Evolutionary conservation across 2,329 filamentous ascomycete genomes (phyloP).

Genomic region (Arthrobotrys iridis): DNA sequence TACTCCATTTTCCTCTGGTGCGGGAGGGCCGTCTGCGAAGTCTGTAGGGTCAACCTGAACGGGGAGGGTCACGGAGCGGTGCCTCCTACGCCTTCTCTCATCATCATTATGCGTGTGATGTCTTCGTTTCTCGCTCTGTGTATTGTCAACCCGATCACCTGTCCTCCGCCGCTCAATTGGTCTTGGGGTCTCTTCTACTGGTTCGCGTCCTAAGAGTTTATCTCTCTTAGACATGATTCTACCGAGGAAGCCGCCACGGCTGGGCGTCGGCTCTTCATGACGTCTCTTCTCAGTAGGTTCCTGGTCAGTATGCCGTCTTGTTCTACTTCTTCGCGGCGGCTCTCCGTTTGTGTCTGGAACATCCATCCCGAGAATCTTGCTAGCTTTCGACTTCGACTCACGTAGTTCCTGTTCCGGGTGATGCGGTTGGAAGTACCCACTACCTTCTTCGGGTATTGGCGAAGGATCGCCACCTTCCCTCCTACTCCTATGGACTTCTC

Average conservation of each 20-base stretch:
- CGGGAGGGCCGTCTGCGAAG: slow-evolving; percentile 28
- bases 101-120: slow-evolving; percentile 42
- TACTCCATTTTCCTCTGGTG: slow-evolving; percentile 26
- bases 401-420: slow-evolving; percentile 38
- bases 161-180: slow-evolving; percentile 44
- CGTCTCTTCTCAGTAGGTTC: slow-evolving; percentile 27
- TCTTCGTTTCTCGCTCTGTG: slow-evolving; percentile 19
- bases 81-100: slow-evolving; percentile 31
- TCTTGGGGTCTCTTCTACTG: slow-evolving; percentile 23
- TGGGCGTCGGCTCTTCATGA: slow-evolving; percentile 24
- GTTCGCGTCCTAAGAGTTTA: slow-evolving; percentile 33
- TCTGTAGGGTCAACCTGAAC: slow-evolving; percentile 35
- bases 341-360: slow-evolving; percentile 39
- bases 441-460: slow-evolving; percentile 43
- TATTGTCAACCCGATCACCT: slow-evolving; percentile 21
- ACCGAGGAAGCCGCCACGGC: slow-evolving; percentile 37
- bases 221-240: slow-evolving; percentile 24
- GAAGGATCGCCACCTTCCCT: slow-evolving; percentile 42
- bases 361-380: slow-evolving; percentile 40
- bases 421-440: slow-evolving; percentile 23
- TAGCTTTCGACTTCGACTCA: slow-evolving; percentile 43
- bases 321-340: slow-evolving; percentile 1
- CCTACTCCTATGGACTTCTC: slow-evolving; percentile 38
- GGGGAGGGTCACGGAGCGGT: slow-evolving; percentile 40
- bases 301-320: slow-evolving; percentile 33